Evolutionary conservation across 1,284 basidiomycete species (phyloP).

Genomic region (Ustilago bromivora): DNA sequence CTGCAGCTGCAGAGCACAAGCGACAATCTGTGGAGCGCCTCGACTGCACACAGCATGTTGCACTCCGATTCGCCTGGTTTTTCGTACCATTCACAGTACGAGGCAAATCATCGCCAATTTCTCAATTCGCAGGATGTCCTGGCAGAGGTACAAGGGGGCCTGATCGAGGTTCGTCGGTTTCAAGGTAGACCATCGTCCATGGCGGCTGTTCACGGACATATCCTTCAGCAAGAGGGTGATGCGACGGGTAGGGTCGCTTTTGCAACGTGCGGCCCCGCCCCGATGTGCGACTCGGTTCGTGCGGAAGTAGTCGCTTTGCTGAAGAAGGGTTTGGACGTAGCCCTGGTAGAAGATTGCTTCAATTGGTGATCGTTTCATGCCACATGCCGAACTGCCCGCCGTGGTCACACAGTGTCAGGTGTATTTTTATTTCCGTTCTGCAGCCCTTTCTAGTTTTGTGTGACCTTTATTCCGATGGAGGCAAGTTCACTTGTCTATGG

Average conservation of each 20-base stretch:
- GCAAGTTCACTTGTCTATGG: background rate
- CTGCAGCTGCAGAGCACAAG: conserved; percentile 6
- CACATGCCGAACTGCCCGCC: too few relatives aligned
- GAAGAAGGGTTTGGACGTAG: conserved; percentile 24
- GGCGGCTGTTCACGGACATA: conserved; percentile 22
- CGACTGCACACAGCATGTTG: conserved; percentile 5
- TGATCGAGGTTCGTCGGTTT: conserved; percentile 15
- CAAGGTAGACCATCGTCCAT: conserved; percentile 22
- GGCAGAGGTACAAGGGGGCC: background rate
- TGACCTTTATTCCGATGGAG: too few relatives aligned
- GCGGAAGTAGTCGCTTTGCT: conserved; percentile 27
- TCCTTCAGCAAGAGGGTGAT: background rate
- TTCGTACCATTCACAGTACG: background rate
- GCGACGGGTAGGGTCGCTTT: conserved; percentile 14
- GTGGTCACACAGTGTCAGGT: background rate
- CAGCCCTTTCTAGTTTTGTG: too few relatives aligned
- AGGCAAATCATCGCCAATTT: background rate
- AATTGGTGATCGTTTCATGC: conserved; percentile 19
- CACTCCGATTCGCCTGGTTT: background rate
- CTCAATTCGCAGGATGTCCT: conserved; percentile 9
- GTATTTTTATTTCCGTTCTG: background rate
- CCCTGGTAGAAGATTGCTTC: conserved; percentile 39
- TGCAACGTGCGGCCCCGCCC: conserved; percentile 28
- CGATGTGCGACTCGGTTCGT: conserved; percentile 41
- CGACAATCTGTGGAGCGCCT: background rate